phyloP scores from a whole-genome alignment of 192 early-diverging fungal species.

The Gaertneriomyces semiglobifer region DNA sequence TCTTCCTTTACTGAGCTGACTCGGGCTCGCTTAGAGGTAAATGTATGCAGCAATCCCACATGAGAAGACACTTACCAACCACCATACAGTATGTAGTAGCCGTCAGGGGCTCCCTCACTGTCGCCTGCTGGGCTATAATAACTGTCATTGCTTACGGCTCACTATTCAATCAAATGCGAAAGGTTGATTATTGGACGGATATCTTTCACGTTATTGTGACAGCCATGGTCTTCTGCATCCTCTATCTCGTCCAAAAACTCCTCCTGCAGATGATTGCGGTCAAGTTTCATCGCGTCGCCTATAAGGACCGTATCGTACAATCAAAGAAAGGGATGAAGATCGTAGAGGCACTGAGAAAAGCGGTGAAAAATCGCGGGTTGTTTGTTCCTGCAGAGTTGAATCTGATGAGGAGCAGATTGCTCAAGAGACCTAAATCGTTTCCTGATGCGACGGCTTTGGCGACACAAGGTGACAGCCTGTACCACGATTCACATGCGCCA shows the following conservation, averaged over 20 bases:
- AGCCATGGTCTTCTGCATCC: constrained; percentile 27
- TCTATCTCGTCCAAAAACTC: constrained; percentile 26
- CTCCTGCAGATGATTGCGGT: constrained; percentile 32
- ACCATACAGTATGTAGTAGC: constrained; percentile 26
- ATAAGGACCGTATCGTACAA: constrained; percentile 24
- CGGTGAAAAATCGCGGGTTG: constrained; percentile 6
- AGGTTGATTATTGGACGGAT: constrained; percentile 19
- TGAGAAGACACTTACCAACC: too few species aligned
- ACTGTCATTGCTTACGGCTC: constrained; percentile 17
- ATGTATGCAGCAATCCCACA: too few species aligned
- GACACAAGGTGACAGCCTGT: too few species aligned
- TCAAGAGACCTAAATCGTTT: too few species aligned
- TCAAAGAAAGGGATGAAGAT: constrained; percentile 24
- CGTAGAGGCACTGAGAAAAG: constrained; percentile 21
- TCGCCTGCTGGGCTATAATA: constrained; percentile 25
- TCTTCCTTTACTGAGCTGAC: constrained; percentile 23
- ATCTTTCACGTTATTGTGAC: constrained; percentile 25
- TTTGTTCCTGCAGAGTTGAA: constrained; percentile 4
- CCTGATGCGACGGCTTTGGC: too few species aligned
- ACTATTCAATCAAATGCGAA: constrained; percentile 27
- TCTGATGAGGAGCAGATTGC: background rate
- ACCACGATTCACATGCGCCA: too few species aligned
- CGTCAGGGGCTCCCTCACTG: constrained; percentile 25
- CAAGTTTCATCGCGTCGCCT: constrained; percentile 29
- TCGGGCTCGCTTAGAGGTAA: constrained; percentile 25